These are phyloP conservation scores for Sporothrix sp. DNA, from an alignment of 2,329 filamentous ascomycete genomes.

Conservation along the genomic window DNA sequence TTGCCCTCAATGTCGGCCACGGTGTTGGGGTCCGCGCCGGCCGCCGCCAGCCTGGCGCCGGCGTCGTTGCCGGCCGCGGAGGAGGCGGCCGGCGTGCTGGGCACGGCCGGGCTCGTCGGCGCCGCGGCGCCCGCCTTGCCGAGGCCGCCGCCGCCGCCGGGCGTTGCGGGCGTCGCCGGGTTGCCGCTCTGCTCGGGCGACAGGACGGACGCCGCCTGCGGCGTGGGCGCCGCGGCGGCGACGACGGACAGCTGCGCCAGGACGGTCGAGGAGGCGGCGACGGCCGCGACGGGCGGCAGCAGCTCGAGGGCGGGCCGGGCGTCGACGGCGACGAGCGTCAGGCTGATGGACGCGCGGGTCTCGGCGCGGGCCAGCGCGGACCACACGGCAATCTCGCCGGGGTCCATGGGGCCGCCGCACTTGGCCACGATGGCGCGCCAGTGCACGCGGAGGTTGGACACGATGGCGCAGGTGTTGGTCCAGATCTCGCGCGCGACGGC, in stretches of 20 bases:
- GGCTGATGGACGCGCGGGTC: constrained; percentile 38
- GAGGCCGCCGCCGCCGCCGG: constrained; percentile 23
- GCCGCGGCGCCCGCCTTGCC: not conserved
- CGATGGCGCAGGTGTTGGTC: constrained; percentile 65
- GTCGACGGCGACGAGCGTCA: constrained; percentile 56
- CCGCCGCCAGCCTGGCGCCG: constrained; percentile 22
- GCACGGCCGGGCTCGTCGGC: constrained; percentile 7
- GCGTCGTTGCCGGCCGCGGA: not conserved
- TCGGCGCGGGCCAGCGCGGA: constrained; percentile 42
- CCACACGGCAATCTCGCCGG: constrained; percentile 55
- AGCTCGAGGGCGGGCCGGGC: constrained; percentile 55
- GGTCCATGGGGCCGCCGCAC: constrained; percentile 57
- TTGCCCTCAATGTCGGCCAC: constrained; percentile 40
- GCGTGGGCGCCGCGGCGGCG: constrained; percentile 54
- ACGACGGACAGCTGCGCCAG: constrained; percentile 32
- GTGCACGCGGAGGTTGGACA: constrained; percentile 58
- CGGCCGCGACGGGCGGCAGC: constrained; percentile 43
- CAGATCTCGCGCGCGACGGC: constrained; percentile 68
- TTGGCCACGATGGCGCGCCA: constrained; percentile 72
- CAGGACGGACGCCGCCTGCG: constrained; percentile 45
- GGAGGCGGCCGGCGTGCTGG: not conserved
- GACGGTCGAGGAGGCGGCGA: constrained; percentile 37
- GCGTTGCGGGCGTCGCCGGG: constrained; percentile 40
- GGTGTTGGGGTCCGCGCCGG: constrained; percentile 27
- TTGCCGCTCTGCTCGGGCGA: constrained; percentile 51